Percentiles rank a stretch among this genome's conserved stretches.
Conservation (phyloP, 805 yeast genomes). For the Gaillardinia entomophila region DNA sequence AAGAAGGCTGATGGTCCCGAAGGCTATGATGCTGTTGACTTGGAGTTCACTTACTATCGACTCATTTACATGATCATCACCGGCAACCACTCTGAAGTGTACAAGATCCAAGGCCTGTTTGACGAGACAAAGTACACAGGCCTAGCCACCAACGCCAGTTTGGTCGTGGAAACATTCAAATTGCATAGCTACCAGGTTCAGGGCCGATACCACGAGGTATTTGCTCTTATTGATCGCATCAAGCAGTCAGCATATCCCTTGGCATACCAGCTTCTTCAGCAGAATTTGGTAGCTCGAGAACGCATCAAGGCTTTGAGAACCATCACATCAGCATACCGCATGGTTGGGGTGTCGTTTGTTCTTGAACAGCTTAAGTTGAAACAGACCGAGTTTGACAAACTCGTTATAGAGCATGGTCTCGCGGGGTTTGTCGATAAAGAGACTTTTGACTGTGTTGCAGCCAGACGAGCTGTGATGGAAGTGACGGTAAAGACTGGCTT, state of each 20-base stretch:
- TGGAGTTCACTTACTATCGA: slow-evolving; percentile 70
- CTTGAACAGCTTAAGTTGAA: slow-evolving; percentile 35
- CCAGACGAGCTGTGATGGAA: slow-evolving; percentile 30
- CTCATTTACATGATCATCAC: slow-evolving; percentile 73
- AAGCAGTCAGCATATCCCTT: slow-evolving; percentile 12
- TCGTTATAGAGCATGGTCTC: slow-evolving; percentile 38
- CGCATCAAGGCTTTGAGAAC: slow-evolving; percentile 51
- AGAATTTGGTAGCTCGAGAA: slow-evolving; percentile 52
- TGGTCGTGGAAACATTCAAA: slow-evolving; percentile 1
- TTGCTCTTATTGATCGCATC: slow-evolving; percentile 12
- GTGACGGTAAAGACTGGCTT: slow-evolving; percentile 32
- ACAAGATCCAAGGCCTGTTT: slow-evolving; percentile 25
- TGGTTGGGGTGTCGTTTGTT: slow-evolving; percentile 33
- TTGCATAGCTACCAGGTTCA: slow-evolving; percentile 4
- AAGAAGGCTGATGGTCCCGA: slow-evolving; percentile 19
- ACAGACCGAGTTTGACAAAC: slow-evolving; percentile 28
- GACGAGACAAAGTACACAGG: slow-evolving; percentile 1
- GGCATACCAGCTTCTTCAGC: slow-evolving; percentile 16
- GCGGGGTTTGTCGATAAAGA: slow-evolving; percentile 13
- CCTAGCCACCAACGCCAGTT: neutral
- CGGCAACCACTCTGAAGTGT: slow-evolving; percentile 53
- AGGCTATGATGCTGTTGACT: slow-evolving; percentile 18
- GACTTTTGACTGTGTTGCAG: slow-evolving; percentile 26
- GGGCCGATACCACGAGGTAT: slow-evolving; percentile 9
- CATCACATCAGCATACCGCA: slow-evolving; percentile 53